phyloP scores from a whole-genome alignment of 768 basidiomycete genomes.

The Inosperma sp. region DNA sequence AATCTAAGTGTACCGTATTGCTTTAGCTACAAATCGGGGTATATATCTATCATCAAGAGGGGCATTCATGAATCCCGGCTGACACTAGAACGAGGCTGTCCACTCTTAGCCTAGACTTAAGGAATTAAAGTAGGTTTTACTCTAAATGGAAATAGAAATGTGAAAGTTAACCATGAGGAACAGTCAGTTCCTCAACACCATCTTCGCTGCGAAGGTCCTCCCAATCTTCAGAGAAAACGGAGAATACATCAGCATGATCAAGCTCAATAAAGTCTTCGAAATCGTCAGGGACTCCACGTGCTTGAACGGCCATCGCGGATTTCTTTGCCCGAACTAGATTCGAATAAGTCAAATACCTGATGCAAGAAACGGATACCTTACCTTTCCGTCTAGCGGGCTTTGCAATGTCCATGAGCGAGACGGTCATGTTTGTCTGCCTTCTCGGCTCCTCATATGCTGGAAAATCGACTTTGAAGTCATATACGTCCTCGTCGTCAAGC shows the following conservation, averaged over 20 bases:
- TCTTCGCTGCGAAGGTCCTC: background rate
- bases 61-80: no score
- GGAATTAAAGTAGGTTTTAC: no score
- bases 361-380: constrained; percentile 3
- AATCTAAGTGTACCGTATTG: no score
- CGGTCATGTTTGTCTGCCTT: constrained; percentile 12
- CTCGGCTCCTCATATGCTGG: constrained; percentile 2
- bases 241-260: background rate
- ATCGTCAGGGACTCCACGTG: background rate
- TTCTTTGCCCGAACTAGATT: background rate
- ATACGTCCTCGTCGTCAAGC: constrained; percentile 16
- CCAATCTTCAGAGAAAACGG: constrained; percentile 3
- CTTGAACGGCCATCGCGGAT: background rate
- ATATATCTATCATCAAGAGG: no score
- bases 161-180: no score
- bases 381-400: constrained; percentile 31
- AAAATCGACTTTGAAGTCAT: constrained; percentile 19
- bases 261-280: constrained; percentile 1
- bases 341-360: background rate
- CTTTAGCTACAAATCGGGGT: no score
- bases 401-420: constrained; percentile 30
- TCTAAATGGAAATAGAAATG: no score
- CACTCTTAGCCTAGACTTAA: no score
- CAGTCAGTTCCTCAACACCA: background rate
- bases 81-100: no score